Evolutionary conservation across 2,329 filamentous ascomycete genomes (phyloP), one percentile per base, ranked within the genome.

Genomic region (Elsinoe fawcettii): DNA sequence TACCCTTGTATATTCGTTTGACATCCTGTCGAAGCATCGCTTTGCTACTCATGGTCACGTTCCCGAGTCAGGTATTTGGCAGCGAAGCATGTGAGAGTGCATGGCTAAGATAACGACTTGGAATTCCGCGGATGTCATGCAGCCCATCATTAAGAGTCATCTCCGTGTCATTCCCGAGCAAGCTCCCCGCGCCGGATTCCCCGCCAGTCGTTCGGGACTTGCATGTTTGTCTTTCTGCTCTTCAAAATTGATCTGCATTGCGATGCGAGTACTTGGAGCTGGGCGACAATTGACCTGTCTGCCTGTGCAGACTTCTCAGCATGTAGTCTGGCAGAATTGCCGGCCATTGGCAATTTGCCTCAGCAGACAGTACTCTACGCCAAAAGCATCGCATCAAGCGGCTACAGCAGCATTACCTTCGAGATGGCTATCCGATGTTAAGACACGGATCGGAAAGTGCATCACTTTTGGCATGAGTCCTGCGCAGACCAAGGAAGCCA

Each of bases 1-100:
- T 39, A 89, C 90, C 88, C 83, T 96, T 96, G 76, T 96, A 96
- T 59, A 96, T 82, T 36, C 81, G 79, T 62, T 96, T 87, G 46
- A 96, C 91, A 68, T 93, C 83, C 59, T 82, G 78, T 56, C 90
- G 83, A 25, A 96, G 78, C 60, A 80, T 74, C 2, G 75, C 56
- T 22, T 60, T 43, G 12, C 58, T 20, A 51, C 57, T 56, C 62
- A 63, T 63, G n/a, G 9, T 57, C 41, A n/a, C 11, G 16, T 85
- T 65, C 1, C 32, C n/a, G 72, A 37, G 34, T 37, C 34, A 37
- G 34, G 14, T 37, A 37, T 37, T 37, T 6, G 34, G 3, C 11
- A 12, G 12, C 14, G 63, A 7, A 62, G 47, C 37, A 46, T 22
- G 37, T 49, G n/a, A 41, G 16, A 43, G 22, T 2, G 5, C 12